Evolutionary conservation across 2,329 filamentous ascomycete genomes (phyloP).

Genomic region (Exophiala sideris): DNA sequence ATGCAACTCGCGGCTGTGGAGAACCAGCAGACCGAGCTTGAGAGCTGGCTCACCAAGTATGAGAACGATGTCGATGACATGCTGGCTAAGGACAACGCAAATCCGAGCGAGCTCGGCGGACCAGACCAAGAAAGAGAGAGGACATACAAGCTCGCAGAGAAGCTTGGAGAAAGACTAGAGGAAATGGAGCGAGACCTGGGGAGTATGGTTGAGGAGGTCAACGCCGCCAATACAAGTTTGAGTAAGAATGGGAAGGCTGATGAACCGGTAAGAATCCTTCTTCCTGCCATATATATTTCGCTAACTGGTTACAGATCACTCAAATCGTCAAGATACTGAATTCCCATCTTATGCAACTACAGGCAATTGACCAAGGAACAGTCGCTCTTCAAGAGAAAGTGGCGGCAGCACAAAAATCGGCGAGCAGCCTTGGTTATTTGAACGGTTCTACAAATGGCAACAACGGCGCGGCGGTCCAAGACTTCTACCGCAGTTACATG

Average conservation of each 20-base stretch:
- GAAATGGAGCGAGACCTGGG: constrained; percentile 90
- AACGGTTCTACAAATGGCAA: constrained; percentile 47
- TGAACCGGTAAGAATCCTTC: constrained; percentile 67
- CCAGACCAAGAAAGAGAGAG: constrained; percentile 94
- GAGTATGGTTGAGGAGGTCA: constrained; percentile 98
- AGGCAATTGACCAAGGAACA: constrained; percentile 87
- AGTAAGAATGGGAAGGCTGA: constrained; percentile 86
- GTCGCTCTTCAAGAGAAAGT: constrained; percentile 80
- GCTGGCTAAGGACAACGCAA: constrained; percentile 57
- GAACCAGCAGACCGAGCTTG: constrained; percentile 86
- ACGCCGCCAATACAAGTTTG: constrained; percentile 81
- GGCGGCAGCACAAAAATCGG: constrained; percentile 72
- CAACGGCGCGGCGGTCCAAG: constrained; percentile 69
- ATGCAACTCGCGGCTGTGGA: constrained; percentile 86
- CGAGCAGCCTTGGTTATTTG: constrained; percentile 35
- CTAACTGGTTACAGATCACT: constrained; percentile 60
- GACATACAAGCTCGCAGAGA: constrained; percentile 92
- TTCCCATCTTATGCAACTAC: constrained; percentile 83
- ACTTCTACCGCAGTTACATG: constrained; percentile 87
- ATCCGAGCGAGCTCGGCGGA: constrained; percentile 70
- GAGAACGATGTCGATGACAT: constrained; percentile 88
- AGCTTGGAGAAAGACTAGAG: constrained; percentile 81
- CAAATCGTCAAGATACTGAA: constrained; percentile 96
- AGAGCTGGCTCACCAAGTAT: constrained; percentile 83
- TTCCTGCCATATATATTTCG: background rate